Percentiles rank a stretch among this genome's conserved stretches.
phyloP scores from a whole-genome alignment of 345 rosid genomes.

The Fremontodendron californicum region DNA sequence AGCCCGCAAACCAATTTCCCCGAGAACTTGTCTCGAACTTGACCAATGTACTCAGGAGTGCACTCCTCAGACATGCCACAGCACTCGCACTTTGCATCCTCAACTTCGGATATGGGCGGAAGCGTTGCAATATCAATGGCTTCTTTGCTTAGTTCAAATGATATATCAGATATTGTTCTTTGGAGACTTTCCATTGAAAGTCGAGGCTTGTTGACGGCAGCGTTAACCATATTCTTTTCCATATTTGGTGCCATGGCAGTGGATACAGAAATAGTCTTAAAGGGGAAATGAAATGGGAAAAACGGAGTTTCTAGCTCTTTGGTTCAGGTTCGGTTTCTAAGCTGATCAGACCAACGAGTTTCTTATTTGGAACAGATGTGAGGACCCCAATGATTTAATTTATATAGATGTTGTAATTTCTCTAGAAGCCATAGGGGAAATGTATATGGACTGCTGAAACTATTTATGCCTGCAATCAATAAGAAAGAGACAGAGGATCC shows the following conservation, averaged over 20 bases:
- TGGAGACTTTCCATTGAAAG: constrained; percentile 46
- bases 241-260: constrained; percentile 38
- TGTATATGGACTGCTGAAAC: not conserved
- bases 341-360: not conserved
- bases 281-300: not conserved
- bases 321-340: not conserved
- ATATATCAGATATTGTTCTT: constrained; percentile 64
- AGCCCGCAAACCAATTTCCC: constrained; percentile 81
- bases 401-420: constrained; percentile 10
- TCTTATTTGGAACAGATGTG: not conserved
- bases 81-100: constrained; percentile 84
- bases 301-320: not conserved
- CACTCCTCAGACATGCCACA: constrained; percentile 93
- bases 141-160: constrained; percentile 51
- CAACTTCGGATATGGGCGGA: constrained; percentile 54
- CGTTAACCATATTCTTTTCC: constrained; percentile 14
- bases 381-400: not conserved
- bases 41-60: constrained; percentile 59
- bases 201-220: constrained; percentile 16
- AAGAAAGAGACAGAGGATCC: not conserved
- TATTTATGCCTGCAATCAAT: not conserved
- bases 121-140: constrained; percentile 23
- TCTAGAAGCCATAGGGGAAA: constrained; percentile 1
- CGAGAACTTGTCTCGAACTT: constrained; percentile 43
- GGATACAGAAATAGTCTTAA: not conserved